Base-by-base conservation (phyloP, 495 filamentous ascomycete genomes). In the Choiromyces venosus region DNA sequence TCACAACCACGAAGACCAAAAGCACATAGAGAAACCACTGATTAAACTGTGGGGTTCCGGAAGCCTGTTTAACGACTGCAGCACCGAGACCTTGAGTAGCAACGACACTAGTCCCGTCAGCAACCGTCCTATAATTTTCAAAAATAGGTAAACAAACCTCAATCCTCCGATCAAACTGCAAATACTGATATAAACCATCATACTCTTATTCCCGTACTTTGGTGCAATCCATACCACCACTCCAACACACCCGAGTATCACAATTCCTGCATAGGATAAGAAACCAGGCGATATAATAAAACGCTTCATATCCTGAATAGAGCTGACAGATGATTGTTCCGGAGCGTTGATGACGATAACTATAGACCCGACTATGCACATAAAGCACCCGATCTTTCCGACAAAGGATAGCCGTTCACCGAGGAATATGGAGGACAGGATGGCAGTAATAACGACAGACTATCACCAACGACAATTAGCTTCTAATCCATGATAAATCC, bases 11-110 rank as follows among this genome's bases (percentile, higher is more conserved):
- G 82, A 99, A 98, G 6, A 92, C 92, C 73, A 98, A 84, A 66
- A 99, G 82, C 35, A 99, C 89, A 83, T 97, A 99, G 46, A 94
- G 81, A 82, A 99, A 99, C 94, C 94, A 97, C 81, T 98, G 88
- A 80, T 97, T 97, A 82, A 96, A 99, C 86, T 99, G 96, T 35
- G 86, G 82, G 5, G 78, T 84, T 29, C 94, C 95, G 38, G 87
- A 86, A 44, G 90, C 90, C 84, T 97, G 93, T 21, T 94, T 89
- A 37, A 97, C 86, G 74, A 99, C 92, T 33, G 95, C 95, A 67
- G 95, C 90, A 65, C 95, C 95, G 69, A 99, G 84, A 18, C 95
- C 95, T 83, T 98, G 96, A 1, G 93, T 99, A 36, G 92, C 91
- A 66, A 98, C 95, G 7, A 98, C 96, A 82, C 93, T 78, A 36